These are phyloP conservation scores for Blastocladiella emersonii DNA, from an alignment of 371 early-diverging fungal genomes.

Conservation along the genomic window DNA sequence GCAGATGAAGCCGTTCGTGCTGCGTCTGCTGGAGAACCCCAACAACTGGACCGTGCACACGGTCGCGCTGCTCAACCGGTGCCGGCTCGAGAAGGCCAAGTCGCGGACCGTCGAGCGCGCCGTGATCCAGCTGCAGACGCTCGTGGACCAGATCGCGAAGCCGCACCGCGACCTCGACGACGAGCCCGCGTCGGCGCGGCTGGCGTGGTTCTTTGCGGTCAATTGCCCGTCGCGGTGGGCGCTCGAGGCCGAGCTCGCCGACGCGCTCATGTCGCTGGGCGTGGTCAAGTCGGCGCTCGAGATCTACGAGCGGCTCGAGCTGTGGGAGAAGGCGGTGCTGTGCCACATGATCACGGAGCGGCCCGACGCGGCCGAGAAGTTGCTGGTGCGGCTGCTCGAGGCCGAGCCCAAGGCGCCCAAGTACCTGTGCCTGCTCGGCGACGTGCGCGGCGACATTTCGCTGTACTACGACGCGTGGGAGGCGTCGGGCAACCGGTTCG, in stretches of 20 bases:
- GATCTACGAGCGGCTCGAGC: slow-evolving; percentile 76
- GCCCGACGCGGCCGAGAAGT: slow-evolving; percentile 59
- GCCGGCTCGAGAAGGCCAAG: slow-evolving; percentile 76
- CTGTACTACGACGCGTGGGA: slow-evolving; percentile 82
- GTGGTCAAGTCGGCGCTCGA: slow-evolving; percentile 76
- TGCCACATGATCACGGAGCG: slow-evolving; percentile 75
- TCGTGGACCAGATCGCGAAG: slow-evolving; percentile 75
- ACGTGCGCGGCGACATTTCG: slow-evolving; percentile 59
- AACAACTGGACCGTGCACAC: slow-evolving; percentile 96
- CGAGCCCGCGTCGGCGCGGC: slow-evolving; percentile 58
- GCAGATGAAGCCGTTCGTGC: slow-evolving; percentile 83
- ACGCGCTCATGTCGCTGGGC: slow-evolving; percentile 67
- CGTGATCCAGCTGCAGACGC: slow-evolving; percentile 77
- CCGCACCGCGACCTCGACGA: slow-evolving; percentile 28
- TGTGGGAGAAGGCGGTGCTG: slow-evolving; percentile 85
- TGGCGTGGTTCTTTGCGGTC: slow-evolving; percentile 62
- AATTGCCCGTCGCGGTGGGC: slow-evolving; percentile 84
- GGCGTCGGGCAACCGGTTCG: slow-evolving; percentile 55
- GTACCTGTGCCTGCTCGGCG: slow-evolving; percentile 76
- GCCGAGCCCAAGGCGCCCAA: slow-evolving; percentile 58
- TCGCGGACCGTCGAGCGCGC: slow-evolving; percentile 83
- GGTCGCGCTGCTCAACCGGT: slow-evolving; percentile 74
- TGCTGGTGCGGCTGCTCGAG: slow-evolving; percentile 50
- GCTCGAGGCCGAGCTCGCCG: slow-evolving; percentile 80
- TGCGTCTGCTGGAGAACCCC: slow-evolving; percentile 75